Conservation (phyloP, 345 rosid species). For the Viola odorata region DNA sequence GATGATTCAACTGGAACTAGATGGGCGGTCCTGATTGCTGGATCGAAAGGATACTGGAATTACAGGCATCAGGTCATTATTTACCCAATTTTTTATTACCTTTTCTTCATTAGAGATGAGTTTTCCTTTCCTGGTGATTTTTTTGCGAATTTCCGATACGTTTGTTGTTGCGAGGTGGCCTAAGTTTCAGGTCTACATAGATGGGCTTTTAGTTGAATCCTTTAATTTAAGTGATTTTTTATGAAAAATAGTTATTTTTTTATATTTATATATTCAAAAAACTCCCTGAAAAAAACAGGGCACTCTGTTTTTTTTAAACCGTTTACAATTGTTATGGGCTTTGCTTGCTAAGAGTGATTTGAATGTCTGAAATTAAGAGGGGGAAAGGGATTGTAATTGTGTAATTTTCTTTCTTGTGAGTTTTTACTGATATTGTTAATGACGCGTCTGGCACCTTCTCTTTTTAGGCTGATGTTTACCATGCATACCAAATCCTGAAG, state of each 20-base stretch:
- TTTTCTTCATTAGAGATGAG: neutral
- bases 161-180: neutral
- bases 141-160: neutral
- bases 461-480: slow-evolving; percentile 46
- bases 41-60: slow-evolving; percentile 93
- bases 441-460: no score
- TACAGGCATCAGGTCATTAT: slow-evolving; percentile 86
- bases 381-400: no score
- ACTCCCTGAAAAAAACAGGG: no score
- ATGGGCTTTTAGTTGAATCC: neutral
- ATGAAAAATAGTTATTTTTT: no score
- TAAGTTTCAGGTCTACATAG: neutral
- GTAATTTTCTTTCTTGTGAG: no score
- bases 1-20: slow-evolving; percentile 57
- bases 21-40: slow-evolving; percentile 96
- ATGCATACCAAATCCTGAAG: slow-evolving; percentile 69
- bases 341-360: no score
- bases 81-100: neutral
- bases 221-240: no score
- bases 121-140: neutral
- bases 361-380: no score
- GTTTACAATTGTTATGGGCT: no score
- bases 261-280: no score
- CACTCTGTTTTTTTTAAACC: no score
- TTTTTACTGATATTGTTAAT: no score